These are phyloP conservation scores for Epichloe baconii DNA, from an alignment of 2,329 filamentous ascomycete species.

Conservation along the genomic window DNA sequence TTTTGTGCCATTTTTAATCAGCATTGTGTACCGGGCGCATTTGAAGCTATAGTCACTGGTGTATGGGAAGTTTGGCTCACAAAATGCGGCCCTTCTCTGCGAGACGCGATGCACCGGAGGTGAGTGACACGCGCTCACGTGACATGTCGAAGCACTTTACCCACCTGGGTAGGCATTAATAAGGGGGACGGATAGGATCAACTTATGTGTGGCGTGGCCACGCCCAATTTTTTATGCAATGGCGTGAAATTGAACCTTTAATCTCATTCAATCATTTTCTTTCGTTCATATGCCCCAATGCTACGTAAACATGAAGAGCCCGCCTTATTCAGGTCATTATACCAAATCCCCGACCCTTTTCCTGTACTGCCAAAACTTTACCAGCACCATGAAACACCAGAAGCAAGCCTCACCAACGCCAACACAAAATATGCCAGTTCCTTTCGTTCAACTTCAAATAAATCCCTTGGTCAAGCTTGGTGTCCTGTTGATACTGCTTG, in stretches of 20 bases:
- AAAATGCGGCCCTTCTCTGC: background rate
- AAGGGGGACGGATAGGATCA: too few relatives aligned
- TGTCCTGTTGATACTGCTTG: conserved; percentile 49
- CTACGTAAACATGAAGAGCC: conserved; percentile 5
- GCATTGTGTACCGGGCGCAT: conserved; percentile 12
- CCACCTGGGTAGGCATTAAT: too few relatives aligned
- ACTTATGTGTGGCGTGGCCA: too few relatives aligned
- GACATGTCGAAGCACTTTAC: background rate
- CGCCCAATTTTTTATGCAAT: too few relatives aligned
- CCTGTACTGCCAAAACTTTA: background rate
- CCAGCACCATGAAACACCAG: background rate
- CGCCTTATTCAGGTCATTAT: conserved; percentile 5
- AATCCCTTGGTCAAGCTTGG: conserved; percentile 71
- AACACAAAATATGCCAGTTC: background rate
- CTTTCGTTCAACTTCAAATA: background rate
- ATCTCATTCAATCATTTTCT: conserved; percentile 7
- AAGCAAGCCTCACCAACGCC: conserved; percentile 1
- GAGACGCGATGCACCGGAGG: background rate
- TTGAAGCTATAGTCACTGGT: background rate
- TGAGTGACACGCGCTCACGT: conserved; percentile 5
- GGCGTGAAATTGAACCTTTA: too few relatives aligned
- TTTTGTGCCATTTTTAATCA: conserved; percentile 16
- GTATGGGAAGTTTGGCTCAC: background rate
- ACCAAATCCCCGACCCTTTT: background rate
- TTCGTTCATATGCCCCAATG: conserved; percentile 6